phyloP scores from a whole-genome alignment of 2,329 filamentous ascomycete genomes.

The Parastagonospora nodorum region DNA sequence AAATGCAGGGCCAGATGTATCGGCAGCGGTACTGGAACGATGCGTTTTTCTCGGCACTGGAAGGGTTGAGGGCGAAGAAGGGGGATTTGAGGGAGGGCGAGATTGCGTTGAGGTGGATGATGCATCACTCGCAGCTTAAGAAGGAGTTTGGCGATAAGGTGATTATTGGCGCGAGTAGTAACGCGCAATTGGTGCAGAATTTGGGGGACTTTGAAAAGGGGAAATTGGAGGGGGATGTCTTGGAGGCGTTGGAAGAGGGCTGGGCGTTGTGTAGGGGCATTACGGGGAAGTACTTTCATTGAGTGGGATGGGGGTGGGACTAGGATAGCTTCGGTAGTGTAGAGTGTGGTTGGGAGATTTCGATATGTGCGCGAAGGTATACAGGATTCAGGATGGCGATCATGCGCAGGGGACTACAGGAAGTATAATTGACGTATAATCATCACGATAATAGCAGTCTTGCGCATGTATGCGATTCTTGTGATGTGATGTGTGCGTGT shows the following conservation, averaged over 20 bases:
- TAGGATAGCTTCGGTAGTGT: not conserved
- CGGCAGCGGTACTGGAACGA: constrained; percentile 50
- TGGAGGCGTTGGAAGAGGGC: constrained; percentile 73
- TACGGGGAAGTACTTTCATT: constrained; percentile 21
- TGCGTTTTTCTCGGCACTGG: constrained; percentile 51
- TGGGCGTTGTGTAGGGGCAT: constrained; percentile 60
- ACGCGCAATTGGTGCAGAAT: constrained; percentile 61
- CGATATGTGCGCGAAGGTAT: no score
- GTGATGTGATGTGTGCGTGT: no score
- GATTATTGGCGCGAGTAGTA: constrained; percentile 62
- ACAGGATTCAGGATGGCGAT: no score
- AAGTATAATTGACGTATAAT: no score
- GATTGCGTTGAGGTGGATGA: constrained; percentile 52
- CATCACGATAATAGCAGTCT: no score
- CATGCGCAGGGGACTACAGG: no score
- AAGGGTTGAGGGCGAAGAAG: constrained; percentile 43
- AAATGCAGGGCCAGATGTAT: constrained; percentile 46
- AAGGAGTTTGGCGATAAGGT: constrained; percentile 61
- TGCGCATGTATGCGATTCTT: no score
- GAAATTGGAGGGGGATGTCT: constrained; percentile 74
- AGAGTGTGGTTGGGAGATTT: no score
- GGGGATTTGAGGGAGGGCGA: constrained; percentile 50
- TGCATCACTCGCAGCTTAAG: constrained; percentile 55
- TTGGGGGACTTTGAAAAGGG: constrained; percentile 64
- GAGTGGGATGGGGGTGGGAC: not conserved